Percentiles rank a stretch among this genome's conserved stretches.
Evolutionary conservation across 768 basidiomycete genomes (phyloP).

Genomic region (Amanita fuliginea): DNA sequence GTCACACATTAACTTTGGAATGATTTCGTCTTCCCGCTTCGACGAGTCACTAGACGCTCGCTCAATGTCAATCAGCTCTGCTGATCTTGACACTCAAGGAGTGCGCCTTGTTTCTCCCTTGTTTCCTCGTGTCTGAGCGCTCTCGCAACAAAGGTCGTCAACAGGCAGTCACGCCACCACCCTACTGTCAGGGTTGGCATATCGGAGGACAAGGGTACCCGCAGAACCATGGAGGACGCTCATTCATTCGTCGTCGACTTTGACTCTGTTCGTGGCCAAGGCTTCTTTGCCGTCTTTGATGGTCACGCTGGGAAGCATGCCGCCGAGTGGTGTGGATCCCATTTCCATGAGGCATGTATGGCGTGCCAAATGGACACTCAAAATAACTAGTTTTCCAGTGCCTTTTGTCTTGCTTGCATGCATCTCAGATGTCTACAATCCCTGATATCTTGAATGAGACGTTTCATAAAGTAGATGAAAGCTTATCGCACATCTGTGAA

Average conservation of each 20-base stretch:
- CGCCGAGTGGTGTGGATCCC: conserved; percentile 95
- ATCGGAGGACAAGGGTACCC: conserved; percentile 78
- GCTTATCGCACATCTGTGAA: conserved; percentile 75
- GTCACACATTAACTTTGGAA: conserved; percentile 8
- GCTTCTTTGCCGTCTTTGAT: conserved; percentile 97
- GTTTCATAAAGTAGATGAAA: conserved; percentile 85
- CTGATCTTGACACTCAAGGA: conserved; percentile 66
- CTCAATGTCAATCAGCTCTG: conserved; percentile 72
- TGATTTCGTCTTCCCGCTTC: conserved; percentile 32
- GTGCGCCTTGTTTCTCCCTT: conserved; percentile 29
- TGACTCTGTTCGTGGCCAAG: conserved; percentile 83
- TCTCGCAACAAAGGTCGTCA: conserved; percentile 35
- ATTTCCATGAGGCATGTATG: conserved; percentile 72
- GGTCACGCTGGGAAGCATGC: conserved; percentile 98
- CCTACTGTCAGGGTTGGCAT: conserved; percentile 59
- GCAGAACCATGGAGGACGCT: conserved; percentile 95
- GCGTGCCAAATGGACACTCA: not conserved
- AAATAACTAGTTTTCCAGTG: conserved; percentile 31
- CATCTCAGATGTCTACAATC: conserved; percentile 45
- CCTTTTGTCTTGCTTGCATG: conserved; percentile 60
- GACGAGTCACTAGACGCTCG: conserved; percentile 66
- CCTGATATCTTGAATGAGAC: conserved; percentile 90
- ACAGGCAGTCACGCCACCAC: conserved; percentile 63
- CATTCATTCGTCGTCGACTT: conserved; percentile 96
- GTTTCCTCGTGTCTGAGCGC: not conserved